These are phyloP conservation scores for Setaria viridis DNA, from an alignment of 202 grass and related monocot genomes.

Conservation along the genomic window DNA sequence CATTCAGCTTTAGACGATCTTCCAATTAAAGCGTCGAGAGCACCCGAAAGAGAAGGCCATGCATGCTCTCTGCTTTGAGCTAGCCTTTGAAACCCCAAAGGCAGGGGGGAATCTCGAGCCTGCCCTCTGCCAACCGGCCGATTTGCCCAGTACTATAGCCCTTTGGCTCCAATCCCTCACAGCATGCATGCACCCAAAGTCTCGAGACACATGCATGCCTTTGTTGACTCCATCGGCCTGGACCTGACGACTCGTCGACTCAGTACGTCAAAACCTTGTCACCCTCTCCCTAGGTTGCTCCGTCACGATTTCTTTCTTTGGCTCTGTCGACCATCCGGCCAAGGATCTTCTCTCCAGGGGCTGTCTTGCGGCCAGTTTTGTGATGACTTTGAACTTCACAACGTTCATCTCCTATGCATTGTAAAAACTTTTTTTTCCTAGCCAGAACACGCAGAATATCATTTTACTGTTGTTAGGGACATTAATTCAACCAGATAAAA, in stretches of 20 bases:
- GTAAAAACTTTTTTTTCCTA: too few relatives aligned
- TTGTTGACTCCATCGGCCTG: slow-evolving; percentile 10
- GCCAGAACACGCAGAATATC: too few relatives aligned
- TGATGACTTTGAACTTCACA: background rate
- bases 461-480: too few relatives aligned
- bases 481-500: too few relatives aligned
- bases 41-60: background rate
- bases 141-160: background rate
- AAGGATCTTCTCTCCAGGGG: background rate
- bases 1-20: slow-evolving; percentile 8
- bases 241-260: background rate
- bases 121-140: background rate
- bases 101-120: background rate
- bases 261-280: slow-evolving; percentile 38
- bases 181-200: slow-evolving; percentile 28
- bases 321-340: background rate
- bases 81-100: slow-evolving; percentile 14
- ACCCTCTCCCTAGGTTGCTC: background rate
- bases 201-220: slow-evolving; percentile 38
- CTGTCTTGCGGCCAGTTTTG: background rate
- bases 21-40: slow-evolving; percentile 14
- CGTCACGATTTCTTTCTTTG: background rate
- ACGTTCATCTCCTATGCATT: too few relatives aligned
- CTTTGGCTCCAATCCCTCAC: background rate
- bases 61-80: background rate